Evolutionary conservation across 2,329 filamentous ascomycete species (phyloP).

Genomic region (Coniochaeta sp.): DNA sequence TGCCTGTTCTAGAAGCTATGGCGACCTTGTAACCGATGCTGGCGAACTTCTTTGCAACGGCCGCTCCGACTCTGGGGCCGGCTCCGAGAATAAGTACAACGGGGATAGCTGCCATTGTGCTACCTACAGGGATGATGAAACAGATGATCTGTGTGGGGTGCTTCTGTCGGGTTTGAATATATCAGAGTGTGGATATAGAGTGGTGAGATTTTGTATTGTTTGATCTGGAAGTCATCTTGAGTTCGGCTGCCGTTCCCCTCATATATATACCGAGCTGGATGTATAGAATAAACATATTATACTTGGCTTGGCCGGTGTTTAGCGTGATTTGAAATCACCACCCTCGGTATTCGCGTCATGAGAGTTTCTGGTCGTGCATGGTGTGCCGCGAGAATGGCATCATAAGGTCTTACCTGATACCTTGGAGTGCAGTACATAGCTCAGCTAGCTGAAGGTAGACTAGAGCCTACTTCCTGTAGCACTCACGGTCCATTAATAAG

Average conservation of each 20-base stretch:
- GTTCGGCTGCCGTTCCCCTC: background rate
- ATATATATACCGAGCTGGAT: background rate
- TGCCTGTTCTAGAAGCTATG: constrained; percentile 13
- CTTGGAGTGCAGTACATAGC: background rate
- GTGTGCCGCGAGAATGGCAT: background rate
- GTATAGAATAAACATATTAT: background rate
- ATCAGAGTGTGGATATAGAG: background rate
- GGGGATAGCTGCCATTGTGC: constrained; percentile 12
- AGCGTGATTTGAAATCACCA: background rate
- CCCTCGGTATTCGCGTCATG: background rate
- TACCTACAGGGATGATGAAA: background rate
- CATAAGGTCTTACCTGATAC: background rate
- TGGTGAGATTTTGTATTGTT: background rate
- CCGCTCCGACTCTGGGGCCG: constrained; percentile 14
- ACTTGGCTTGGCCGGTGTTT: background rate
- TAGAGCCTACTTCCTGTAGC: background rate
- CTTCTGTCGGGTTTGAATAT: background rate
- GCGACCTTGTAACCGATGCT: constrained; percentile 15
- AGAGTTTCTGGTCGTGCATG: background rate
- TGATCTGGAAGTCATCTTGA: background rate
- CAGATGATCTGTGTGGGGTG: background rate
- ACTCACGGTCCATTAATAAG: background rate
- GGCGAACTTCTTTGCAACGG: constrained; percentile 16
- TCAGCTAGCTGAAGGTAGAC: background rate
- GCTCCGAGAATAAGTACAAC: constrained; percentile 16